phyloP scores from a whole-genome alignment of 1,284 basidiomycete genomes.

The Phenoliferia sp. region DNA sequence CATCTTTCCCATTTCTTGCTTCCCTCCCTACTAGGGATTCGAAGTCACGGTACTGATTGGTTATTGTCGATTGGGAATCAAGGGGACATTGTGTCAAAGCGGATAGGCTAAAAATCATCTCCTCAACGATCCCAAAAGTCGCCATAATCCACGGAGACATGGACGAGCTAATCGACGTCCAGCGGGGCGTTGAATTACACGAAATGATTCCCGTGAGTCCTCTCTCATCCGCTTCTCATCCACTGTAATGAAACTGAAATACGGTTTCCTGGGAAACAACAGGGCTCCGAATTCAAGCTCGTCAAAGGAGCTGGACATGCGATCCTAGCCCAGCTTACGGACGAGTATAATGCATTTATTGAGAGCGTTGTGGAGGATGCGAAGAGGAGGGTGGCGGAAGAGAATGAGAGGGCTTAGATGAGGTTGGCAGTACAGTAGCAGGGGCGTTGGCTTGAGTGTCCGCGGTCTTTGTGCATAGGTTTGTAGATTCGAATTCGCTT shows the following conservation, averaged over 20 bases:
- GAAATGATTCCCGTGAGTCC: conserved; percentile 52
- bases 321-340: conserved; percentile 18
- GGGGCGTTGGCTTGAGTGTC: no score
- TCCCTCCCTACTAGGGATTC: no score
- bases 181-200: conserved; percentile 58
- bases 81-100: conserved; percentile 58
- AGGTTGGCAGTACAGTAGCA: no score
- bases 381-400: no score
- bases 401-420: no score
- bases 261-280: neutral
- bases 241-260: neutral
- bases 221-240: neutral
- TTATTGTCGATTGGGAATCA: neutral
- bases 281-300: conserved; percentile 22
- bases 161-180: conserved; percentile 61
- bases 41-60: neutral
- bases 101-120: conserved; percentile 55
- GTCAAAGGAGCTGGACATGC: conserved; percentile 26
- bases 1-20: neutral
- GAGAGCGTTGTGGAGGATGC: neutral
- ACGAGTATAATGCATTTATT: conserved; percentile 27
- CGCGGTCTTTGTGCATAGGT: no score
- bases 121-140: conserved; percentile 56
- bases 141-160: conserved; percentile 67
- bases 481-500: no score